Evolutionary conservation across 2,329 filamentous ascomycete species (phyloP).

Genomic region (Penicillium sp.): DNA sequence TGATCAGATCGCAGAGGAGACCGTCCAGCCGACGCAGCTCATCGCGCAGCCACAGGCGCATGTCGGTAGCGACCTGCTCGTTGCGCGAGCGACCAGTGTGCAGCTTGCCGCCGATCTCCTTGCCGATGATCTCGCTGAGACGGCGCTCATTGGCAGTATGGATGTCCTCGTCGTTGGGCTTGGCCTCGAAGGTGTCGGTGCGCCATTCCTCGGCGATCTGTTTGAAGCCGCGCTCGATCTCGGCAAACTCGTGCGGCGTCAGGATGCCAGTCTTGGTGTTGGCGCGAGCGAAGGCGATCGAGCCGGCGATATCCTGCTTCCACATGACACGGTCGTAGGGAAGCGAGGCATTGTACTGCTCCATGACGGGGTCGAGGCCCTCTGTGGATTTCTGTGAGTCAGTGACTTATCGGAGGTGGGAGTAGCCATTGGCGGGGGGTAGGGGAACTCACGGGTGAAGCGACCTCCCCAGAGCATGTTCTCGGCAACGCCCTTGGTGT

Average conservation of each 20-base stretch:
- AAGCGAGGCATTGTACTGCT: slow-evolving; percentile 76
- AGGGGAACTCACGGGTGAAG: slow-evolving; percentile 50
- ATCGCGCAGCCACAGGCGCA: slow-evolving; percentile 82
- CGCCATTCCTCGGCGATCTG: slow-evolving; percentile 49
- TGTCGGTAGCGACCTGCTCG: slow-evolving; percentile 84
- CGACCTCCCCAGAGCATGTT: slow-evolving; percentile 59
- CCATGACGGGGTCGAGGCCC: slow-evolving; percentile 80
- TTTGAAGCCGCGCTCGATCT: slow-evolving; percentile 68
- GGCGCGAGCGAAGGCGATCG: slow-evolving; percentile 74
- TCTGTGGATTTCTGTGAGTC: slow-evolving; percentile 47
- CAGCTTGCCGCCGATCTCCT: slow-evolving; percentile 78
- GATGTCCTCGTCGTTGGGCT: slow-evolving; percentile 53
- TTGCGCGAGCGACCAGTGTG: slow-evolving; percentile 85
- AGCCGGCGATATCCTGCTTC: slow-evolving; percentile 73
- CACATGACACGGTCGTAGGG: slow-evolving; percentile 74
- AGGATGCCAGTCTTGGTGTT: slow-evolving; percentile 73
- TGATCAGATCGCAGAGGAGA: slow-evolving; percentile 64
- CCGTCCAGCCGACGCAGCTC: slow-evolving; percentile 65
- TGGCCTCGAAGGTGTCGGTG: slow-evolving; percentile 34
- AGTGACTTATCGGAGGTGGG: slow-evolving; percentile 3
- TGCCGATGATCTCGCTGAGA: slow-evolving; percentile 79
- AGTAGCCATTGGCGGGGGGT: not conserved
- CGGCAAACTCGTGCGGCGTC: slow-evolving; percentile 64
- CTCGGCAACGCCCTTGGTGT: slow-evolving; percentile 38
- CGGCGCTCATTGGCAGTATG: slow-evolving; percentile 69